Evolutionary conservation across 2,329 filamentous ascomycete genomes (phyloP).

Genomic region (Daldinia sp.): DNA sequence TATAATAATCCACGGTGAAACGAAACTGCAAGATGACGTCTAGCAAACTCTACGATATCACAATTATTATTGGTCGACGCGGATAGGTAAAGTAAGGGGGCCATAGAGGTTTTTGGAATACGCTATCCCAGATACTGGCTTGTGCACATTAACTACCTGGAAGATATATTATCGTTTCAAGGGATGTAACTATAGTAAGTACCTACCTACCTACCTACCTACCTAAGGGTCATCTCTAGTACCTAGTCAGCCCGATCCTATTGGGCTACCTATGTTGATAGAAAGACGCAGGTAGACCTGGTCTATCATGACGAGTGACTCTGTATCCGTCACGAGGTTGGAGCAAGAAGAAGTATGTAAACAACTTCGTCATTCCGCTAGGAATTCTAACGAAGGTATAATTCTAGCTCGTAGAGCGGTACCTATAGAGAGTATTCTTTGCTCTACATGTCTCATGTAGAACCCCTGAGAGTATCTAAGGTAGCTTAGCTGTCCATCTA

Average conservation of each 20-base stretch:
- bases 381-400: too few species aligned
- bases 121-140: not conserved
- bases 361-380: too few species aligned
- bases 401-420: too few species aligned
- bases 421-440: too few species aligned
- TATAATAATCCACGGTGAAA: not conserved
- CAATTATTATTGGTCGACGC: too few species aligned
- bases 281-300: not conserved
- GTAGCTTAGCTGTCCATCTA: too few species aligned
- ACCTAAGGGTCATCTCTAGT: too few species aligned
- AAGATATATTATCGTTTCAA: not conserved
- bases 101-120: not conserved
- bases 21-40: not conserved
- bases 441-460: not conserved
- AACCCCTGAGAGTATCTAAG: too few species aligned
- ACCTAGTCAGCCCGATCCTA: too few species aligned
- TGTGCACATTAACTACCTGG: not conserved
- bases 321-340: too few species aligned
- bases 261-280: not conserved
- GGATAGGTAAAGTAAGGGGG: not conserved
- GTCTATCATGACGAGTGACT: not conserved
- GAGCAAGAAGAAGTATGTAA: too few species aligned
- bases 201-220: too few species aligned
- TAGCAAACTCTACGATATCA: not conserved
- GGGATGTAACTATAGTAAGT: not conserved